phyloP scores from a whole-genome alignment of 2,329 filamentous ascomycete species.

The Fusarium verticillioides region DNA sequence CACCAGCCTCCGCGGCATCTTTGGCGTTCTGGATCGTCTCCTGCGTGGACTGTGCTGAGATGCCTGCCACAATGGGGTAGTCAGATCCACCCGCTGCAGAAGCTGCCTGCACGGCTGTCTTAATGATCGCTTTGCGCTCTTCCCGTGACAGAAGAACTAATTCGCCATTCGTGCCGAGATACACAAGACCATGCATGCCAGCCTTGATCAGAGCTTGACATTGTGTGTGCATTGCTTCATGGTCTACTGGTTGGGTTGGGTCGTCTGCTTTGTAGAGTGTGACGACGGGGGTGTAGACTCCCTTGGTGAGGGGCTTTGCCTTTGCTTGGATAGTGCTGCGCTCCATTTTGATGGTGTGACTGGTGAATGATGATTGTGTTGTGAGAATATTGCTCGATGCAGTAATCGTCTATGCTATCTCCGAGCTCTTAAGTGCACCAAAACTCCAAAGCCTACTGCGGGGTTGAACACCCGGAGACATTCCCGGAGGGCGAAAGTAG shows the following conservation, averaged over 20 bases:
- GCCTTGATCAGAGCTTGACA: conserved; percentile 54
- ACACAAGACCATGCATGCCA: conserved; percentile 59
- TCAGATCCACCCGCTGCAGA: conserved; percentile 48
- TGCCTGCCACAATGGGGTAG: conserved; percentile 58
- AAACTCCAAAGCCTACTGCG: background rate
- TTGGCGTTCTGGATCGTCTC: conserved; percentile 74
- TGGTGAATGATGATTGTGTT: background rate
- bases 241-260: conserved; percentile 54
- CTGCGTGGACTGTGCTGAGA: conserved; percentile 62
- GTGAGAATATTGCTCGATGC: background rate
- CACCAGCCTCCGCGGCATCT: conserved; percentile 74
- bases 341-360: conserved; percentile 38
- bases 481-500: background rate
- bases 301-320: conserved; percentile 52
- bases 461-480: background rate
- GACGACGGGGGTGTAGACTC: conserved; percentile 60
- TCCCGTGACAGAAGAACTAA: conserved; percentile 54
- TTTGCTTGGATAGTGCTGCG: conserved; percentile 50
- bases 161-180: conserved; percentile 60
- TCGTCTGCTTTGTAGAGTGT: conserved; percentile 57
- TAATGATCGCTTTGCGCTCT: conserved; percentile 56
- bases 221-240: conserved; percentile 57
- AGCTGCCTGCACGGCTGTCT: conserved; percentile 52
- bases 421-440: conserved; percentile 8
- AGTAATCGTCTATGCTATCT: conserved; percentile 7